These are phyloP conservation scores for Leersia perrieri DNA, from an alignment of 176 grass and related monocot genomes.

Conservation along the genomic window DNA sequence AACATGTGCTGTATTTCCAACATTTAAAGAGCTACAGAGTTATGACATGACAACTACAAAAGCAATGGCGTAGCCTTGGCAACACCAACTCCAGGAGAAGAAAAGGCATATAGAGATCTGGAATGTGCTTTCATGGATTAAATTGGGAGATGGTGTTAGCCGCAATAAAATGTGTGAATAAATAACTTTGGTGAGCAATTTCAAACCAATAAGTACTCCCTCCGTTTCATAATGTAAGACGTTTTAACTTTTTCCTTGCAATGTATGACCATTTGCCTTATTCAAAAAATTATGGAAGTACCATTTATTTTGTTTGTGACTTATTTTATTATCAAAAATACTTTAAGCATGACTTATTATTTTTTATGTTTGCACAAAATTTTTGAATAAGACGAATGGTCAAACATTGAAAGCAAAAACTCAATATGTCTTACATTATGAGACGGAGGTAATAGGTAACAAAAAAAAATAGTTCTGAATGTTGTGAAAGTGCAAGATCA, in stretches of 20 bases:
- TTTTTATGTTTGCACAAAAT: too few species aligned
- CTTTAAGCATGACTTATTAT: too few species aligned
- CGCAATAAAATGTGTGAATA: not conserved
- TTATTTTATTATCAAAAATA: too few species aligned
- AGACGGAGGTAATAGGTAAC: too few species aligned
- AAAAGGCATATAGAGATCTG: not conserved
- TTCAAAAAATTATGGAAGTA: too few species aligned
- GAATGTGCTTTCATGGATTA: not conserved
- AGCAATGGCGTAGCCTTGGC: not conserved
- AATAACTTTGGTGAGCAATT: not conserved
- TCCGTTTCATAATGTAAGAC: too few species aligned
- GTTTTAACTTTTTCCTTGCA: too few species aligned
- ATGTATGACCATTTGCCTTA: too few species aligned
- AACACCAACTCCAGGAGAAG: not conserved
- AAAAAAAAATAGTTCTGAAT: constrained; percentile 22
- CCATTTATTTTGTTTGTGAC: too few species aligned
- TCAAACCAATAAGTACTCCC: not conserved
- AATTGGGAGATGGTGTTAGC: not conserved
- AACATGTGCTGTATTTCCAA: not conserved
- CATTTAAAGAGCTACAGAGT: not conserved
- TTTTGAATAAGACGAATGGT: too few species aligned
- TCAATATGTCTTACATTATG: too few species aligned
- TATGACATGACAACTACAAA: not conserved
- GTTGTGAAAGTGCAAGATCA: constrained; percentile 37
- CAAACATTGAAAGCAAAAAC: too few species aligned